A percentile compares a stretch with the other conserved stretches of the same genome.
Evolutionary conservation across 192 early-diverging fungal species (phyloP).

Genomic region (Funneliformis mosseae): DNA sequence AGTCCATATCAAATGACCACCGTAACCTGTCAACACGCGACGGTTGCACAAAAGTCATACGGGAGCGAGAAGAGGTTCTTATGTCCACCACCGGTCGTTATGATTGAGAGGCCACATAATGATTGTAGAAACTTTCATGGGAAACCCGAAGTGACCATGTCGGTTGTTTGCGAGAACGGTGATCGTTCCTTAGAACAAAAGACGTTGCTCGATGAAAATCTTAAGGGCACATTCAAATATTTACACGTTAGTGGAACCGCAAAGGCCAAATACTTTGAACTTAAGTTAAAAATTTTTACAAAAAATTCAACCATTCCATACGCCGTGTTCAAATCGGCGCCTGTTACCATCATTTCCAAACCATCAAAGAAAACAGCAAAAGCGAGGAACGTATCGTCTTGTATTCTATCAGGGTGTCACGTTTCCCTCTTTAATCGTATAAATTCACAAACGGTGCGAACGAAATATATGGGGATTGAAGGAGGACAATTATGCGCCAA

Average conservation of each 20-base stretch:
- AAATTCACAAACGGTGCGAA: constrained; percentile 88
- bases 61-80: constrained; percentile 87
- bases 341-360: constrained; percentile 88
- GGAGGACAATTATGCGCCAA: constrained; percentile 60
- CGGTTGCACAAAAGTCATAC: constrained; percentile 93
- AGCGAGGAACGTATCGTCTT: constrained; percentile 73
- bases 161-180: constrained; percentile 58
- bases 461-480: constrained; percentile 78
- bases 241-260: constrained; percentile 78
- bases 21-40: constrained; percentile 79
- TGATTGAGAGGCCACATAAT: constrained; percentile 50
- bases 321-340: constrained; percentile 67
- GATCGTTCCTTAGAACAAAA: constrained; percentile 52
- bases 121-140: constrained; percentile 45
- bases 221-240: constrained; percentile 71
- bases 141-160: constrained; percentile 63
- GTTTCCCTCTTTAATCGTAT: constrained; percentile 90
- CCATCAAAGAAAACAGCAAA: constrained; percentile 91
- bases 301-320: constrained; percentile 50
- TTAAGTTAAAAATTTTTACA: constrained; percentile 65
- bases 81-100: constrained; percentile 76
- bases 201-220: constrained; percentile 53
- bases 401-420: constrained; percentile 73
- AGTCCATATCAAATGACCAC: constrained; percentile 58
- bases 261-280: constrained; percentile 77